Conservation (phyloP, 257 asterid genomes). For the Przewalskia tangutica region DNA sequence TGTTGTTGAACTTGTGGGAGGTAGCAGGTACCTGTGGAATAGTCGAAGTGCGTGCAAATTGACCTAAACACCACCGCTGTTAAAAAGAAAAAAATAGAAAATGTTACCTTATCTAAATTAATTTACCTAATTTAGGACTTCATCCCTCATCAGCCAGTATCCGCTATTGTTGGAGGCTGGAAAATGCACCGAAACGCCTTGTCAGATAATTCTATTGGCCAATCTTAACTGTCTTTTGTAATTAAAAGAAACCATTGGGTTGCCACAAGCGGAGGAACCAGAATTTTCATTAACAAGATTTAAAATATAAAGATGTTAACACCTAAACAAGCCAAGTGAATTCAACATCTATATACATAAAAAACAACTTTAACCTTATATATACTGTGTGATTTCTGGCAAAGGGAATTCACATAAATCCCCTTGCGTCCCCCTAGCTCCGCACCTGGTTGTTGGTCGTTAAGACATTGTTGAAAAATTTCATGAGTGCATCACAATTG, state of each 20-base stretch:
- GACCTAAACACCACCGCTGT: too few species aligned
- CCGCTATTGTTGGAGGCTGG: not conserved
- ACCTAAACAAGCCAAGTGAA: too few species aligned
- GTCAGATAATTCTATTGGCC: not conserved
- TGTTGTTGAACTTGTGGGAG: not conserved
- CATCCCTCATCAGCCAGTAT: not conserved
- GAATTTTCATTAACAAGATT: too few species aligned
- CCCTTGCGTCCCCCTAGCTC: too few species aligned
- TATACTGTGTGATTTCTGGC: too few species aligned
- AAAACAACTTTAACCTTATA: too few species aligned
- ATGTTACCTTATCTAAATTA: too few species aligned
- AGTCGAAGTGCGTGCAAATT: not conserved
- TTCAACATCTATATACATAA: too few species aligned
- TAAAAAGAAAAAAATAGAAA: too few species aligned
- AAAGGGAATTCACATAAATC: too few species aligned
- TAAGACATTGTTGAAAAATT: not conserved
- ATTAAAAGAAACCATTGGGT: not conserved
- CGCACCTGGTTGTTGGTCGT: too few species aligned
- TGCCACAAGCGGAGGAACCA: not conserved
- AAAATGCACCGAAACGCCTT: not conserved
- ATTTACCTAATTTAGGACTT: not conserved
- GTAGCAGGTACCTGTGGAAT: not conserved
- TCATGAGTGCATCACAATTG: not conserved
- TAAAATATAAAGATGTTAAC: too few species aligned
- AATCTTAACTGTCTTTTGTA: not conserved